Evolutionary conservation across 306 rosid genomes (phyloP).

Genomic region (Lathyrus sativus): DNA sequence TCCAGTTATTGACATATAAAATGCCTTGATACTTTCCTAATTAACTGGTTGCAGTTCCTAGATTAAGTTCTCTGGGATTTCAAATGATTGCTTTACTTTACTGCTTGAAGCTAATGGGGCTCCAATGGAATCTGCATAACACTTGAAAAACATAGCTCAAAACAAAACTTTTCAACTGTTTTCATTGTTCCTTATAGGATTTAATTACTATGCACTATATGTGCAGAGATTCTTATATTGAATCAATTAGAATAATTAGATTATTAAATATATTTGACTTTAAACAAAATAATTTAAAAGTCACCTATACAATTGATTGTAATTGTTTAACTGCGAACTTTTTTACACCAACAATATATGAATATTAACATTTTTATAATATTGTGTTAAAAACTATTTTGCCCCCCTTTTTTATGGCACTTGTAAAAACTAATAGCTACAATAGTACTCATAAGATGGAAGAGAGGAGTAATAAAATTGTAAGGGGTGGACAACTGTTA

Average conservation of each 20-base stretch:
- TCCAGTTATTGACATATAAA: neutral
- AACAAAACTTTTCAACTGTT: neutral
- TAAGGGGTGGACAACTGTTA: conserved; percentile 13
- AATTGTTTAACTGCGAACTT: too few species aligned
- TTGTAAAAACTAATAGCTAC: conserved; percentile 12
- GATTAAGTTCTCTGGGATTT: conserved; percentile 7
- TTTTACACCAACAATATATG: too few species aligned
- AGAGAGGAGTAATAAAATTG: conserved; percentile 3
- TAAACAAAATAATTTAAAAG: too few species aligned
- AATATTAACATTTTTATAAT: neutral
- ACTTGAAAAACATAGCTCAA: neutral
- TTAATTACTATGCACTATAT: too few species aligned
- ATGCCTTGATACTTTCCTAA: conserved; percentile 1
- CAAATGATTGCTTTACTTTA: conserved; percentile 24
- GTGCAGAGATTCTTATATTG: too few species aligned
- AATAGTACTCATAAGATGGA: conserved; percentile 13
- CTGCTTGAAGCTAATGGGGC: conserved; percentile 8
- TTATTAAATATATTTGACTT: too few species aligned
- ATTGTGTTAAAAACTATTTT: neutral
- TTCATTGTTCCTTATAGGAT: neutral
- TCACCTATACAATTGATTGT: too few species aligned
- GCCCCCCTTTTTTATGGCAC: too few species aligned
- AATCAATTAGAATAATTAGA: too few species aligned
- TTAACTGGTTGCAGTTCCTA: conserved; percentile 23
- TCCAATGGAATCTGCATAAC: conserved; percentile 20